Conservation (phyloP, 2,329 filamentous ascomycete genomes). For the Colletotrichum magnum region DNA sequence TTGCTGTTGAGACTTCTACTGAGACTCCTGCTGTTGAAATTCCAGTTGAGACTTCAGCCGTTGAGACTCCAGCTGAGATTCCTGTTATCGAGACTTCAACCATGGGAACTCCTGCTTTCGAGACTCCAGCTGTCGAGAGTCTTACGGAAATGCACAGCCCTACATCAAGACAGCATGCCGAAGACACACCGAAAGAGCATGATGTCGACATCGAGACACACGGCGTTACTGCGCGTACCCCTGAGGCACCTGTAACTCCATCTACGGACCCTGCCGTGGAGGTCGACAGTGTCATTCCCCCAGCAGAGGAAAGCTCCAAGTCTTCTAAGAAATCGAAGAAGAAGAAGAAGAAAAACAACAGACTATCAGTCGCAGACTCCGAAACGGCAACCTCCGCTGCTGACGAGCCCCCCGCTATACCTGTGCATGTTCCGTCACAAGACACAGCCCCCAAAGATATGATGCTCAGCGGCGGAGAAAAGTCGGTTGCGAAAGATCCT, state of each 20-base stretch:
- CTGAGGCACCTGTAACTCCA: background rate
- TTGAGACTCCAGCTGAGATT: background rate
- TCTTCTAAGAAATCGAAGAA: conserved; percentile 34
- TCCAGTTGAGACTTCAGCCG: background rate
- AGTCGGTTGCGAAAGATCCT: background rate
- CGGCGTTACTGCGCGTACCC: background rate
- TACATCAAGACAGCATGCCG: conserved; percentile 18
- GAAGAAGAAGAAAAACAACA: conserved; percentile 44
- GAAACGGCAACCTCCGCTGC: background rate
- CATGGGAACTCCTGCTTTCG: background rate
- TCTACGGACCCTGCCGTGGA: conserved; percentile 30
- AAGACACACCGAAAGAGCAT: background rate
- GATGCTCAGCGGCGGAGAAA: background rate
- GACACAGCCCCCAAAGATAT: background rate
- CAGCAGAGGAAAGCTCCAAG: conserved; percentile 22
- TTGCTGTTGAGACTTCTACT: conserved; percentile 10
- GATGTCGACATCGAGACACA: background rate
- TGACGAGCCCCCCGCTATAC: background rate
- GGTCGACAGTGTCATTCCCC: background rate
- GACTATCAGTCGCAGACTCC: conserved; percentile 17
- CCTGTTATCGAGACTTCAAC: background rate
- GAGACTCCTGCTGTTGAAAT: background rate
- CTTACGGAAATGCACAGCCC: conserved; percentile 5
- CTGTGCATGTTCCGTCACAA: background rate
- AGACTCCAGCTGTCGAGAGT: background rate